These are phyloP conservation scores for Pythium angustatum DNA, from an alignment of 352 stramenopile genomes.

Conservation along the genomic window DNA sequence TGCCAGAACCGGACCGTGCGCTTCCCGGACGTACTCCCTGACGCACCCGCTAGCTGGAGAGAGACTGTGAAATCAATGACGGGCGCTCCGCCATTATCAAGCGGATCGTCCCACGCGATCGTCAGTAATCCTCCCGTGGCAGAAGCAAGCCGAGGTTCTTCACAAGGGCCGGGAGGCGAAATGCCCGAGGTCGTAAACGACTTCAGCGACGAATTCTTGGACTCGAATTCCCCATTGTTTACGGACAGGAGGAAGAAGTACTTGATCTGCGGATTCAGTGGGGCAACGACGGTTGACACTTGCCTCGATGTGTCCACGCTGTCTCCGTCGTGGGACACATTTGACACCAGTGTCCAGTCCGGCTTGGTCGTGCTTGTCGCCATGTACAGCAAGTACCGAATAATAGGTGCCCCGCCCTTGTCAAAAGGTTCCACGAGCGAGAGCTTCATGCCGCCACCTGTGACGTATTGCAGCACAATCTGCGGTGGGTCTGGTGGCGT, in stretches of 20 bases:
- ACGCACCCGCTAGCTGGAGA: slow-evolving; percentile 14
- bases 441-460: slow-evolving; percentile 53
- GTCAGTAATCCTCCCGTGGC: slow-evolving; percentile 29
- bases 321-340: neutral
- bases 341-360: slow-evolving; percentile 45
- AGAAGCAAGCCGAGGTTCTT: slow-evolving; percentile 4
- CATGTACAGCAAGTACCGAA: slow-evolving; percentile 45
- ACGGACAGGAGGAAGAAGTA: slow-evolving; percentile 48
- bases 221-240: slow-evolving; percentile 49
- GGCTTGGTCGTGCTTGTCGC: slow-evolving; percentile 14
- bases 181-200: slow-evolving; percentile 37
- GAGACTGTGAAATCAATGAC: slow-evolving; percentile 36
- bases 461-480: slow-evolving; percentile 30
- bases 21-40: neutral
- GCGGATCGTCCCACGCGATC: slow-evolving; percentile 43
- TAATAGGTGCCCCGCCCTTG: slow-evolving; percentile 43
- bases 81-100: slow-evolving; percentile 40
- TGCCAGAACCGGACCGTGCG: neutral
- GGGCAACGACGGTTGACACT: slow-evolving; percentile 30
- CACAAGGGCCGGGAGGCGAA: slow-evolving; percentile 53
- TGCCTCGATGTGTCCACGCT: slow-evolving; percentile 7
- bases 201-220: slow-evolving; percentile 40
- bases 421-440: slow-evolving; percentile 47
- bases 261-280: slow-evolving; percentile 28
- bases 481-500: slow-evolving; percentile 35